Percentiles rank a stretch among this genome's conserved stretches.
These are phyloP conservation scores for Penicillium sp. DNA, from an alignment of 2,329 filamentous ascomycete genomes.

Conservation along the genomic window DNA sequence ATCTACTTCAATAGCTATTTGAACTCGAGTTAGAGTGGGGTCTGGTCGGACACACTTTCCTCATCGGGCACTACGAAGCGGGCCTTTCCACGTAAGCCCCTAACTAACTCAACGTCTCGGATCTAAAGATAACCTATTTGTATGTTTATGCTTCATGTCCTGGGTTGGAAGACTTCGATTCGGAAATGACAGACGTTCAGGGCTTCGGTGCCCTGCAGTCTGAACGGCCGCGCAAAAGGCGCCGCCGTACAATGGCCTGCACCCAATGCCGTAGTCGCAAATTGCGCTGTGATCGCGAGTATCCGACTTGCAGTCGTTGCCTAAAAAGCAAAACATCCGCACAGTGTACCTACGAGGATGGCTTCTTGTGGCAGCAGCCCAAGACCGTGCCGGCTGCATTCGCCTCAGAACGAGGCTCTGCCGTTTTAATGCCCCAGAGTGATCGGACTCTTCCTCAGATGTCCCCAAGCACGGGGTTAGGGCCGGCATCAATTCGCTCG, in stretches of 20 bases:
- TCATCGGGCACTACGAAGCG: slow-evolving; percentile 8
- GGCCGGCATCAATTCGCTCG: slow-evolving; percentile 22
- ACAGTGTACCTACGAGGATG: slow-evolving; percentile 40
- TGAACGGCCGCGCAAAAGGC: slow-evolving; percentile 35
- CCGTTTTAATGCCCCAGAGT: slow-evolving; percentile 14
- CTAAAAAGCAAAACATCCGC: slow-evolving; percentile 33
- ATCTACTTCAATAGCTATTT: too few species aligned
- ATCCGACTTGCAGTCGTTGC: slow-evolving; percentile 39
- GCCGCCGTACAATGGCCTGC: slow-evolving; percentile 40
- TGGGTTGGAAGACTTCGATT: not conserved
- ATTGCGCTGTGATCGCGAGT: slow-evolving; percentile 41
- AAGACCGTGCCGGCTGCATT: slow-evolving; percentile 30
- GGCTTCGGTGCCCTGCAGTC: slow-evolving; percentile 9
- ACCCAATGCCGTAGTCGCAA: slow-evolving; percentile 41
- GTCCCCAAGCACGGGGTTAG: slow-evolving; percentile 32
- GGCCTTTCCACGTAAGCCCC: slow-evolving; percentile 10
- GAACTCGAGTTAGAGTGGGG: too few species aligned
- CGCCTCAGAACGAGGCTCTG: slow-evolving; percentile 22
- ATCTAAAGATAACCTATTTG: not conserved
- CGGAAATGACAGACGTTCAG: slow-evolving; percentile 11
- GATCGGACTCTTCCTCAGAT: slow-evolving; percentile 24
- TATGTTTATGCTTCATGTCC: not conserved
- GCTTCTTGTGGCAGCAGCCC: slow-evolving; percentile 39
- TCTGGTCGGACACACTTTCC: slow-evolving; percentile 13
- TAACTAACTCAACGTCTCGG: slow-evolving; percentile 3